Evolutionary conservation across 75 land plant species (phyloP).

Genomic region (Pinus albicaulis): DNA sequence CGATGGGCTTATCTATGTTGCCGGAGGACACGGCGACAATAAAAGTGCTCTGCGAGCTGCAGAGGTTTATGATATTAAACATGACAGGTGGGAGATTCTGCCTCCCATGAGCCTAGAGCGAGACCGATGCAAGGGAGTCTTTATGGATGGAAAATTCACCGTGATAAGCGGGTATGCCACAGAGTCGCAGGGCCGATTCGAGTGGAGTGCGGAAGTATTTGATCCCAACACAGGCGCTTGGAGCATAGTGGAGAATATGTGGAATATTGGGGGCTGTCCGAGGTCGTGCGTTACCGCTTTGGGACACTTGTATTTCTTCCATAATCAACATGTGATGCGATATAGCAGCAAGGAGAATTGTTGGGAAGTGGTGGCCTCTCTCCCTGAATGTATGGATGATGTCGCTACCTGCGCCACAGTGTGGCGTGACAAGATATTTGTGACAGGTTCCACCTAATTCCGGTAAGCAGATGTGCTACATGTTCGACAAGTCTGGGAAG

Average conservation of each 20-base stretch:
- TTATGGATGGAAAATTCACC: conserved; percentile 29
- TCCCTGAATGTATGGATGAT: not conserved
- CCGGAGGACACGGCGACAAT: conserved; percentile 72
- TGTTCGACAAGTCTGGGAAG: conserved; percentile 1
- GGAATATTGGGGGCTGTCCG: conserved; percentile 15
- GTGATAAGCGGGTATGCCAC: conserved; percentile 74
- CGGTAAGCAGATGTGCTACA: not conserved
- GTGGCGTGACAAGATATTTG: conserved; percentile 8
- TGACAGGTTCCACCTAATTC: not conserved
- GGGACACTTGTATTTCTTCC: conserved; percentile 11
- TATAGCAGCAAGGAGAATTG: not conserved
- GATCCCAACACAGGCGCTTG: conserved; percentile 29
- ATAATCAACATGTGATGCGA: conserved; percentile 6
- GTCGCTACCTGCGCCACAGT: not conserved
- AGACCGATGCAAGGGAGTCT: conserved; percentile 62
- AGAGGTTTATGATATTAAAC: conserved; percentile 33
- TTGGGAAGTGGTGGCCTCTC: conserved; percentile 11
- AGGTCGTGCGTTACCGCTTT: not conserved
- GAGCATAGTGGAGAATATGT: conserved; percentile 39
- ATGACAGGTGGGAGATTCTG: conserved; percentile 48
- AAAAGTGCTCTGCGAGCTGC: conserved; percentile 70
- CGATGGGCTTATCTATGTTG: conserved; percentile 27
- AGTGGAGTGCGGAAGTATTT: conserved; percentile 35
- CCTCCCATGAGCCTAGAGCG: conserved; percentile 53
- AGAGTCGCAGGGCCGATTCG: conserved; percentile 56